phyloP scores from a whole-genome alignment of 116 monocot species.

The Papilionanthe hybrid region DNA sequence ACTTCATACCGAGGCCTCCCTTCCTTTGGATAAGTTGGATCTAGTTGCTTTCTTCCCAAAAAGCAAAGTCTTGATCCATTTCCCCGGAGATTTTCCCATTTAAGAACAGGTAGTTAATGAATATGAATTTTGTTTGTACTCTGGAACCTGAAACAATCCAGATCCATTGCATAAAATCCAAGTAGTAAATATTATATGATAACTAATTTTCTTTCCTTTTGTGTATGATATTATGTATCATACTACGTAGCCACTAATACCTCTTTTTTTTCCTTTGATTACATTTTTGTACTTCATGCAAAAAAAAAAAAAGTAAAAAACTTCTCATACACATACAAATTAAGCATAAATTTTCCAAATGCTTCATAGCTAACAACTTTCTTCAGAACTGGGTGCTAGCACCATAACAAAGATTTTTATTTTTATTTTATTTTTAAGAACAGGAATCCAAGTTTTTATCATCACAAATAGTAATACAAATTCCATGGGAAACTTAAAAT shows the following conservation, averaged over 20 bases:
- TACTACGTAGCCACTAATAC: not conserved
- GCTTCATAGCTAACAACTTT: not conserved
- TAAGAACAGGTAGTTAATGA: not conserved
- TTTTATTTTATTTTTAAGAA: not conserved
- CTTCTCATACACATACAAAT: not conserved
- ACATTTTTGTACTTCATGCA: not conserved
- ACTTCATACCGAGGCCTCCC: constrained; percentile 14
- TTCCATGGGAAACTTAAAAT: not conserved
- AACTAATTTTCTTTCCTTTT: not conserved
- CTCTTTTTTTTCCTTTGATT: not conserved
- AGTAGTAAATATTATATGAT: not conserved
- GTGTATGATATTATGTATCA: not conserved
- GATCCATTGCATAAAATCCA: constrained; percentile 2
- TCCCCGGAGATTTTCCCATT: constrained; percentile 61
- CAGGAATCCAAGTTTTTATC: not conserved
- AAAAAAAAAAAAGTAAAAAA: not conserved
- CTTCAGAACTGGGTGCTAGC: not conserved
- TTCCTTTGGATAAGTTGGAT: constrained; percentile 31
- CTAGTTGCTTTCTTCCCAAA: constrained; percentile 46
- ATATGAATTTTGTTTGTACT: not conserved
- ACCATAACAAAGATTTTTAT: not conserved
- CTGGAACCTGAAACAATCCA: constrained; percentile 3
- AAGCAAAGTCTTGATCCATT: constrained; percentile 44
- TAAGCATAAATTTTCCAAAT: not conserved
- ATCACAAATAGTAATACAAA: not conserved